Evolutionary conservation across 2,329 filamentous ascomycete species (phyloP), one percentile per base, ranked within the genome.

Genomic region (Xylaria hypoxylon): DNA sequence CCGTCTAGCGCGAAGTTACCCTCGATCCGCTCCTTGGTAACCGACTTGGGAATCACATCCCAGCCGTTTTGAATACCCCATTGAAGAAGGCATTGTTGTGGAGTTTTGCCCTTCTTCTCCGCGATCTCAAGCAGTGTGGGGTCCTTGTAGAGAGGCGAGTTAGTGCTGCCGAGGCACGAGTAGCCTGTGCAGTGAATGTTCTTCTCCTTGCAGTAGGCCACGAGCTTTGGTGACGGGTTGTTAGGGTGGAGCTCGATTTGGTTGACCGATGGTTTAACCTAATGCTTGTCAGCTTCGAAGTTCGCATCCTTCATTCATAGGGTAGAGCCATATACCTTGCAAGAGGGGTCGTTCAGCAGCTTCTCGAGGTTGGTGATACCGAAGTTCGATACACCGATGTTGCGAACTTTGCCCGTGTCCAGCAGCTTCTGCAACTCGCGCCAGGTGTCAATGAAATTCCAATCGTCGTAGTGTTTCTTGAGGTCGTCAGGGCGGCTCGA

Each of bases 331-430:
- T 78, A 59, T 74, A 87, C 89, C 81, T 89, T 89, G 81, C 84
- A 87, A 70, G 83, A 84, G 11, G 87, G 85, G 72, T 91, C 86
- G 72, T 85, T 88, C 68, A 96, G 83, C 65, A 96, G 85, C 79
- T 87, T 92, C 84, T 95, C 91, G 42, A 96, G 83, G 80, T 96
- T 92, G 79, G 83, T 87, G 78, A 94, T 92, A 70, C 86, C 90
- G 78, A 96, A 96, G 85, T 96, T 96, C 79, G 91, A 93, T 64
- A 96, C 91, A 73, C 92, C 92, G 77, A 95, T 93, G 83, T 92
- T 93, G 80, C 85, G 87, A 58, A 91, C 91, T 80, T 93, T 92
- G 78, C 90, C 89, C 50, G 86, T 88, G 11, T 80, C 86, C 26
- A 88, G 81, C 52, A 93, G 83, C 83, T 90, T 91, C 80, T 92